Conservation (phyloP, 345 rosid genomes). For the Arabis alpina region DNA sequence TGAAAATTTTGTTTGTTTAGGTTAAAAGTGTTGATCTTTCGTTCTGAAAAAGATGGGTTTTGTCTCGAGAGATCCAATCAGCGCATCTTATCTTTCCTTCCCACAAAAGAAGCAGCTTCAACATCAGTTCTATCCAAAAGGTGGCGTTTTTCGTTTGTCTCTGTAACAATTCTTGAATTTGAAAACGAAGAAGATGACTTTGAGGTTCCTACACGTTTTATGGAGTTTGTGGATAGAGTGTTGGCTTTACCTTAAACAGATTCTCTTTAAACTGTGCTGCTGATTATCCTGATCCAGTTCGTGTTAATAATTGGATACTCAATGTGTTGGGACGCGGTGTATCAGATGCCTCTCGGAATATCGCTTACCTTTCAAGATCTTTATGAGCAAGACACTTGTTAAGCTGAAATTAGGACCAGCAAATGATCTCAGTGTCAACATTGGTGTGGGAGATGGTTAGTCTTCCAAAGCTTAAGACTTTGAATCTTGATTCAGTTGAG, state of each 20-base stretch:
- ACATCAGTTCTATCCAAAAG: constrained; percentile 25
- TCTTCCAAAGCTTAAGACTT: constrained; percentile 29
- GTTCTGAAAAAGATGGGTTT: constrained; percentile 7
- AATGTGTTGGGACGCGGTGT: constrained; percentile 27
- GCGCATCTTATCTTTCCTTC: constrained; percentile 28
- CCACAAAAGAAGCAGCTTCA: constrained; percentile 33
- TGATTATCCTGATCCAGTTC: neutral
- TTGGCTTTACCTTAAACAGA: constrained; percentile 4
- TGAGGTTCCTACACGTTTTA: neutral
- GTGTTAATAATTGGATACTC: constrained; percentile 13
- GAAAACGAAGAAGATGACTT: neutral
- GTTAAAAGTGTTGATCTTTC: neutral
- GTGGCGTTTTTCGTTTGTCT: constrained; percentile 27
- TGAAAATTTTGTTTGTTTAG: constrained; percentile 6
- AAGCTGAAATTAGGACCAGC: constrained; percentile 29
- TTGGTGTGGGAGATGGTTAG: neutral
- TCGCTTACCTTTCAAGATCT: constrained; percentile 10
- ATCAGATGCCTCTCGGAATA: constrained; percentile 13
- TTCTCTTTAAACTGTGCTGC: neutral
- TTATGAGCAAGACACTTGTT: constrained; percentile 20
- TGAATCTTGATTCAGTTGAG: constrained; percentile 6
- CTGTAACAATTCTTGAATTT: constrained; percentile 21
- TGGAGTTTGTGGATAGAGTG: constrained; percentile 24
- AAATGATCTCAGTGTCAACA: neutral
- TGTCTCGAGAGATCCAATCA: constrained; percentile 14